phyloP scores from a whole-genome alignment of 1,139 yeast genomes.

The Maudiozyma humilis region DNA sequence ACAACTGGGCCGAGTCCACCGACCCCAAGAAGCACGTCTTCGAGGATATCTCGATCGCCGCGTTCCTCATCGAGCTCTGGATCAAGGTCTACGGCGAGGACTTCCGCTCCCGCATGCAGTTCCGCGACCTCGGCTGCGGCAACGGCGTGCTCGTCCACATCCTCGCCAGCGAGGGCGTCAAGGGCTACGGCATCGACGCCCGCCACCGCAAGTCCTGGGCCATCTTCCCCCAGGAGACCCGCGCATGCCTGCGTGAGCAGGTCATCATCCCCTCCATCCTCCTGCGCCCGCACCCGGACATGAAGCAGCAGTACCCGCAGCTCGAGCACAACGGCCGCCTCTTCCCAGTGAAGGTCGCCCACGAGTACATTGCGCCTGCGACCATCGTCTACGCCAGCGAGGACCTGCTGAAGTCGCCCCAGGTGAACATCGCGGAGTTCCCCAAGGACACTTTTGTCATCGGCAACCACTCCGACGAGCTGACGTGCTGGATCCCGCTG shows the following conservation, averaged over 20 bases:
- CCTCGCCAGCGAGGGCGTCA: constrained; percentile 67
- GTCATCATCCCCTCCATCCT: constrained; percentile 69
- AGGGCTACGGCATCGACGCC: constrained; percentile 84
- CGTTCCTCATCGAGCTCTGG: constrained; percentile 90
- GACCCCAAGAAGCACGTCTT: constrained; percentile 94
- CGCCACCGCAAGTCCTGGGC: constrained; percentile 84
- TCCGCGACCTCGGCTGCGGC: constrained; percentile 92
- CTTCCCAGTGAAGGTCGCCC: constrained; percentile 45
- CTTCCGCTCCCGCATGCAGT: constrained; percentile 46
- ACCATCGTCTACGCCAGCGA: constrained; percentile 30
- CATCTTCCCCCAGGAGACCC: constrained; percentile 57
- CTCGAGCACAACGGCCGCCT: constrained; percentile 50
- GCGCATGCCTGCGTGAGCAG: constrained; percentile 55
- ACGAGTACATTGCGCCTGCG: constrained; percentile 32
- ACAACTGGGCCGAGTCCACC: constrained; percentile 83
- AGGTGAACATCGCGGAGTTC: constrained; percentile 60
- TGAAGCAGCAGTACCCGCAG: constrained; percentile 46
- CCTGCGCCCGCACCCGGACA: constrained; percentile 59
- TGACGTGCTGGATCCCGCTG: constrained; percentile 92
- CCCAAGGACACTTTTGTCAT: constrained; percentile 68
- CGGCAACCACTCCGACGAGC: constrained; percentile 93
- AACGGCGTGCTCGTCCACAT: constrained; percentile 81
- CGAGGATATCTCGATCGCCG: constrained; percentile 94
- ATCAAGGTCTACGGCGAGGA: constrained; percentile 41
- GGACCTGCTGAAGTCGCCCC: constrained; percentile 45